Evolutionary conservation across 352 stramenopile species (phyloP).

Genomic region (Phytophthora capsici): DNA sequence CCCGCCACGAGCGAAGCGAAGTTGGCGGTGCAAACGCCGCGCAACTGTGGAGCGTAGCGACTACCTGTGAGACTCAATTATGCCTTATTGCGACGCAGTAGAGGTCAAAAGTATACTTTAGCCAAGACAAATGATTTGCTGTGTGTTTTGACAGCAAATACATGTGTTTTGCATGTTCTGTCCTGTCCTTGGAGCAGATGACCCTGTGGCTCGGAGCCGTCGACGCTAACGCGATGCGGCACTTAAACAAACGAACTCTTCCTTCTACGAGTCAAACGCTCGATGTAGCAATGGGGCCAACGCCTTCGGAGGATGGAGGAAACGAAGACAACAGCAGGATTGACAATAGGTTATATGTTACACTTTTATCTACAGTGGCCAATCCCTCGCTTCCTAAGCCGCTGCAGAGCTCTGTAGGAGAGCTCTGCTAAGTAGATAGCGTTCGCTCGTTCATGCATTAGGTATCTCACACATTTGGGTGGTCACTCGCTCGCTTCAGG

Average conservation of each 20-base stretch:
- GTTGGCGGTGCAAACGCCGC: too few relatives aligned
- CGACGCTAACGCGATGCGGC: constrained; percentile 35
- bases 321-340: constrained; percentile 6
- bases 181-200: constrained; percentile 38
- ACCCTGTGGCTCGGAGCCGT: constrained; percentile 17
- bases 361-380: constrained; percentile 43
- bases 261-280: not conserved
- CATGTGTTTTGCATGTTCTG: too few relatives aligned
- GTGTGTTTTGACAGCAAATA: too few relatives aligned
- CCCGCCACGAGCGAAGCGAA: too few relatives aligned
- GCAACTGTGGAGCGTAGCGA: too few relatives aligned
- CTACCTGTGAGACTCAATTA: too few relatives aligned
- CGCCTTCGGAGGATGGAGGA: not conserved
- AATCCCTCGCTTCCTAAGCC: constrained; percentile 28
- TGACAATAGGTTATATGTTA: constrained; percentile 70
- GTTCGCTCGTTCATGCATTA: constrained; percentile 26
- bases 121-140: too few relatives aligned
- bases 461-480: constrained; percentile 23
- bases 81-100: too few relatives aligned
- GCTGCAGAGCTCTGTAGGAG: constrained; percentile 20
- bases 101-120: too few relatives aligned
- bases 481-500: constrained; percentile 3
- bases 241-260: constrained; percentile 8
- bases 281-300: not conserved
- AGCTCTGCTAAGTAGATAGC: constrained; percentile 21